phyloP scores from a whole-genome alignment of 306 rosid genomes.

The Ziziphus jujuba region DNA sequence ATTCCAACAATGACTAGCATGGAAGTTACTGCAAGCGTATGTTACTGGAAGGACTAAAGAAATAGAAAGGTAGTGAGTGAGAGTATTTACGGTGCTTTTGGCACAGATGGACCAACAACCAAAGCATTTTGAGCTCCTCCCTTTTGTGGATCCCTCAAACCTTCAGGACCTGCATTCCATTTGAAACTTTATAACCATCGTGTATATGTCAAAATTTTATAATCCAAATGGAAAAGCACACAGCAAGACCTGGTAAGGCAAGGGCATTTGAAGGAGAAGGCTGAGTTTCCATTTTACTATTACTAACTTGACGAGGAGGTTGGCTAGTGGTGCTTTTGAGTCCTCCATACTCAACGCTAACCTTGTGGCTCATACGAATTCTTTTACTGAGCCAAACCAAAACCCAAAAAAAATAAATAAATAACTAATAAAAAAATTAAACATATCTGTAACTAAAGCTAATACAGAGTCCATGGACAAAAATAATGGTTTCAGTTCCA shows the following conservation, averaged over 20 bases:
- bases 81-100: slow-evolving; percentile 55
- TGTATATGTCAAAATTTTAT: background rate
- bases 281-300: slow-evolving; percentile 31
- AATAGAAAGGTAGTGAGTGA: background rate
- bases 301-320: slow-evolving; percentile 43
- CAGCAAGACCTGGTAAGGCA: slow-evolving; percentile 75
- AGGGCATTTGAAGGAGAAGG: slow-evolving; percentile 56
- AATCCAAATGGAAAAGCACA: background rate
- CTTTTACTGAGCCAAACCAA: slow-evolving; percentile 48
- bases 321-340: slow-evolving; percentile 37
- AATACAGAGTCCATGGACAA: background rate
- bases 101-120: slow-evolving; percentile 81
- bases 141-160: slow-evolving; percentile 47
- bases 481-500: background rate
- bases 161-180: slow-evolving; percentile 48
- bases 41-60: background rate
- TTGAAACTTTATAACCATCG: background rate
- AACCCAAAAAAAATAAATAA: background rate
- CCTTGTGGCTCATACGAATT: slow-evolving; percentile 74
- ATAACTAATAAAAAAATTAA: background rate
- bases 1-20: background rate
- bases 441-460: background rate
- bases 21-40: background rate
- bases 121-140: slow-evolving; percentile 53
- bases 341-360: slow-evolving; percentile 71